Base-by-base conservation (phyloP, 768 basidiomycete species). In the Mycena crocata region DNA sequence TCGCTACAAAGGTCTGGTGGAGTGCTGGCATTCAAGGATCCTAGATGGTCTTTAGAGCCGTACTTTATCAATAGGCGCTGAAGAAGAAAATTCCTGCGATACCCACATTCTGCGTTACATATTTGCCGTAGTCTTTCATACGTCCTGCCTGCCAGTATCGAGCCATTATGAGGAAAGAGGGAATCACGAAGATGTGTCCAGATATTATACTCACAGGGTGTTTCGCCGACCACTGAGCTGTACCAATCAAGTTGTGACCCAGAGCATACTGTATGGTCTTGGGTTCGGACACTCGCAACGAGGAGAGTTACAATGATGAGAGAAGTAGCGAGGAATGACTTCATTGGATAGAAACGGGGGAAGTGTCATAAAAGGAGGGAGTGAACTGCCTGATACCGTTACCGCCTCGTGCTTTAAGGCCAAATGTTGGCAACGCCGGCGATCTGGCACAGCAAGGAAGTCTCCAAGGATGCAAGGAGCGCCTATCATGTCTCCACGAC, bases 101-200 rank as follows among this genome's bases (percentile, higher is more conserved):
- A 57, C 75, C 55, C 34, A 75, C 75, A 76, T 30, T 30, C 28
- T 3, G 57, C 37, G 40, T 71, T 69, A 44, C 75, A 76, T 66
- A 73, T 75, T 59, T 74, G 75, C 44, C 75, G 74, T 17, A 76
- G 59, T 28, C 71, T 62, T 54, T 75, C 68, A 58, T 76, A 75
- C 0, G 75, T 75, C 55, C 44, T 46, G 52, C 75, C 75, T 74
- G 15, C 21, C 13, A 32, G 5, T 39, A 28, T 30, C 39, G 7
- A 39, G 42, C 21, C 37, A 31, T 17, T 14, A 7, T 35, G 31
- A 24, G 32, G 34, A 34, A 56, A 44, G 14, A 35, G 8, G n/a
- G n/a, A n/a, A n/a, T n/a, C n/a, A 37, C 35, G 35, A 15, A 37
- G 35, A 37, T 8, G 35, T 8, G 35, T 37, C 35, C 8, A 15